Conservation (phyloP, 495 filamentous ascomycete species). For the Sporormia fimetaria region DNA sequence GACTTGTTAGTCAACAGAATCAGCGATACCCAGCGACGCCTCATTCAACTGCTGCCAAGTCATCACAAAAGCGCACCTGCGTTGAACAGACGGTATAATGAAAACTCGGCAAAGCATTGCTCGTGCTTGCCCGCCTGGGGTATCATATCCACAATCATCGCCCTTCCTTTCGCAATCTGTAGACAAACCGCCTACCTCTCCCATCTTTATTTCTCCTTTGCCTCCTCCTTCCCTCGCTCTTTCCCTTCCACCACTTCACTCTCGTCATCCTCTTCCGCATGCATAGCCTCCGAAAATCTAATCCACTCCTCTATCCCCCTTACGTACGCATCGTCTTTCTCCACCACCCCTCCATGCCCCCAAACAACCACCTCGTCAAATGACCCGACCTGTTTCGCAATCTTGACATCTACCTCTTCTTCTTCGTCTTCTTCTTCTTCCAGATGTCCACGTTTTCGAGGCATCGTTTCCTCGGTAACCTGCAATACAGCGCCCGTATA, state of each 20-base stretch:
- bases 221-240: too few relatives aligned
- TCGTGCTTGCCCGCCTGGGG: too few relatives aligned
- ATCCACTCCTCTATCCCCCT: conserved; percentile 75
- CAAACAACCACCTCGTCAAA: conserved; percentile 76
- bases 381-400: conserved; percentile 49
- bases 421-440: conserved; percentile 39
- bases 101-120: too few relatives aligned
- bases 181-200: too few relatives aligned
- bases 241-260: neutral
- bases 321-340: conserved; percentile 43
- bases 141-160: too few relatives aligned
- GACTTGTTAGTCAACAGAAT: too few relatives aligned
- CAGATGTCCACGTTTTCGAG: conserved; percentile 33
- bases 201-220: too few relatives aligned
- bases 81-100: too few relatives aligned
- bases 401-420: conserved; percentile 41
- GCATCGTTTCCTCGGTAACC: conserved; percentile 19
- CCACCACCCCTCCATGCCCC: conserved; percentile 49
- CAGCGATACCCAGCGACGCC: too few relatives aligned
- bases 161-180: too few relatives aligned
- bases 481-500: conserved; percentile 39
- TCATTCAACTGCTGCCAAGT: too few relatives aligned
- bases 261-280: conserved; percentile 4
- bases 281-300: conserved; percentile 53
- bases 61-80: too few relatives aligned